These are phyloP conservation scores for Diaporthe amygdali DNA, from an alignment of 2,329 filamentous ascomycete species.

Conservation along the genomic window DNA sequence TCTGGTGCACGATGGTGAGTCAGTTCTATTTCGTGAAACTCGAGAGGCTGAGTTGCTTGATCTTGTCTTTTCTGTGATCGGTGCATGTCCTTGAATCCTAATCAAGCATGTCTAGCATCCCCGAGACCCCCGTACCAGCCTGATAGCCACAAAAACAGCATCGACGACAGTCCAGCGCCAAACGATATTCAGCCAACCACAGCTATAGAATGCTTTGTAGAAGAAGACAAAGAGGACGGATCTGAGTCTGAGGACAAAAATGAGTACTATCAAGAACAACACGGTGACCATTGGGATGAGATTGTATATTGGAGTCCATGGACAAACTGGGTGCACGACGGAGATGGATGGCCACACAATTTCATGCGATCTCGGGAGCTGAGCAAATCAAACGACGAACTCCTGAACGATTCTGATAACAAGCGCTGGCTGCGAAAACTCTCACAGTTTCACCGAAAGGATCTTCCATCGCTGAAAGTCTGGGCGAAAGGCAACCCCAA, in stretches of 20 bases:
- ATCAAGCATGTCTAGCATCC: too few relatives aligned
- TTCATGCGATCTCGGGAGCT: background rate
- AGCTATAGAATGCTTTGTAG: background rate
- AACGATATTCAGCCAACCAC: background rate
- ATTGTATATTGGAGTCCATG: background rate
- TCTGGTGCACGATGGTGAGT: background rate
- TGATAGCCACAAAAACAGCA: too few relatives aligned
- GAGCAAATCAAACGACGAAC: background rate
- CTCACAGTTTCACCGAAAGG: background rate
- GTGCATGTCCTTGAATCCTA: too few relatives aligned
- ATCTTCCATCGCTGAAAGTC: background rate
- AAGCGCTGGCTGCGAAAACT: background rate
- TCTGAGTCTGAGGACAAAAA: background rate
- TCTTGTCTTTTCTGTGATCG: too few relatives aligned
- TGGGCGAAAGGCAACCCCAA: background rate
- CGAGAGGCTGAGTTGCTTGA: too few relatives aligned
- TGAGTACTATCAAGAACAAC: background rate
- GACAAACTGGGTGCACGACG: background rate
- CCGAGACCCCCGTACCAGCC: too few relatives aligned
- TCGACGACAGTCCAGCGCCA: too few relatives aligned
- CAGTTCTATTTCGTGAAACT: too few relatives aligned
- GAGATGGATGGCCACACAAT: background rate
- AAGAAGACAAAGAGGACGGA: background rate
- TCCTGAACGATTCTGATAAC: background rate
- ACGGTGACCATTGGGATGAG: background rate